phyloP scores from a whole-genome alignment of 2,329 filamentous ascomycete species.

The Aspergillus puulaauensis region DNA sequence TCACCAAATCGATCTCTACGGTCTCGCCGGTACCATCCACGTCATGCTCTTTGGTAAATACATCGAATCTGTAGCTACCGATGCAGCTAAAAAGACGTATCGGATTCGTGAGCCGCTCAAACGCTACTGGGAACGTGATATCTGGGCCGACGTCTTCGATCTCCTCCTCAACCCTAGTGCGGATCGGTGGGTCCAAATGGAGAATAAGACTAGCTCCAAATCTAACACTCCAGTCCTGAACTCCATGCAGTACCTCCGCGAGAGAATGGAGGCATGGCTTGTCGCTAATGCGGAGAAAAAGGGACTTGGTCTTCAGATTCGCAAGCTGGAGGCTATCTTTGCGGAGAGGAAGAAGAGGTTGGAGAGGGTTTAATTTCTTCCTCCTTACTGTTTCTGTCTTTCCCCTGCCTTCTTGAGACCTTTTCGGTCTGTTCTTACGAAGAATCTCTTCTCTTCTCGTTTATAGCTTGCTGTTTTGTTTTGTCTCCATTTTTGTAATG shows the following conservation, averaged over 20 bases:
- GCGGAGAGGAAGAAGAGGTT: slow-evolving; percentile 51
- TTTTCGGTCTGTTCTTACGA: not conserved
- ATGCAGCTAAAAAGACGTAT: slow-evolving; percentile 60
- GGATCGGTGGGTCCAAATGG: slow-evolving; percentile 60
- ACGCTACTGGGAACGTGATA: slow-evolving; percentile 92
- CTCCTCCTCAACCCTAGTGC: slow-evolving; percentile 74
- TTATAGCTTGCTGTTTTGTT: not conserved
- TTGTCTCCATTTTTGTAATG: slow-evolving; percentile 2
- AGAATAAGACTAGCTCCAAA: slow-evolving; percentile 33
- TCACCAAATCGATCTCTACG: slow-evolving; percentile 95
- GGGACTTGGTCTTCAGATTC: slow-evolving; percentile 56
- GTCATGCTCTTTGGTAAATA: slow-evolving; percentile 91
- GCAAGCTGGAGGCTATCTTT: slow-evolving; percentile 68
- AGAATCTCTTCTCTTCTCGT: not conserved
- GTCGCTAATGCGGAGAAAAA: slow-evolving; percentile 80
- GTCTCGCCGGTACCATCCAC: slow-evolving; percentile 84
- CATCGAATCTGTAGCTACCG: slow-evolving; percentile 66
- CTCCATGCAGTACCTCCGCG: slow-evolving; percentile 67
- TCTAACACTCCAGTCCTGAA: slow-evolving; percentile 66
- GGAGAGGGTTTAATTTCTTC: slow-evolving; percentile 21
- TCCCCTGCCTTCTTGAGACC: not conserved
- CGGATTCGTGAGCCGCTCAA: slow-evolving; percentile 80
- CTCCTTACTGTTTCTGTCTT: not conserved
- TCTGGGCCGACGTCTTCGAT: slow-evolving; percentile 83
- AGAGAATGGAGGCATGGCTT: slow-evolving; percentile 82